A percentile compares a stretch with the other conserved stretches of the same genome.
Conservation (phyloP, 2,329 filamentous ascomycete species). For the Coniella lustricola region DNA sequence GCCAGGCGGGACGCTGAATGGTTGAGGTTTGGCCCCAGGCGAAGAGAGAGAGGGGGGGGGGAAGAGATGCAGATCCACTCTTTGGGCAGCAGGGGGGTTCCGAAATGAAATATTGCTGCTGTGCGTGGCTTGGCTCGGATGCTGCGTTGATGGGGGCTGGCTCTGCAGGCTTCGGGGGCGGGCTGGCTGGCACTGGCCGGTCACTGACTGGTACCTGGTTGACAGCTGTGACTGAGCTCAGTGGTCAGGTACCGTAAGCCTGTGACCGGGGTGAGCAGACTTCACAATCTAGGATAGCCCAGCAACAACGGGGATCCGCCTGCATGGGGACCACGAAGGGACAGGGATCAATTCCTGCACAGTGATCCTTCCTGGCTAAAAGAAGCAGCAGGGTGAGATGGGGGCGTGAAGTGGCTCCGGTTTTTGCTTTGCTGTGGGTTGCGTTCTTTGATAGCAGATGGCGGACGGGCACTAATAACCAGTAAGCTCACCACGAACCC, state of each 20-base stretch:
- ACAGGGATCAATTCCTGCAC: not conserved
- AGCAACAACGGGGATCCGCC: not conserved
- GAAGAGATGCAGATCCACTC: too few relatives aligned
- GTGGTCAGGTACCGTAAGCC: not conserved
- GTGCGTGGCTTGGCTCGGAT: conserved; percentile 10
- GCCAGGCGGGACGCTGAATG: conserved; percentile 7
- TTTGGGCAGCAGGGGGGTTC: conserved; percentile 2
- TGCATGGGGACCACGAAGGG: conserved; percentile 5
- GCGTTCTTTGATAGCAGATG: too few relatives aligned
- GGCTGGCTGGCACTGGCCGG: too few relatives aligned
- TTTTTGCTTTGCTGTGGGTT: not conserved
- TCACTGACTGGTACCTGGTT: conserved; percentile 3
- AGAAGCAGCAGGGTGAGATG: conserved; percentile 3
- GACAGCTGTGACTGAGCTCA: not conserved
- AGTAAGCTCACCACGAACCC: not conserved
- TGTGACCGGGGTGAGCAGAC: not conserved
- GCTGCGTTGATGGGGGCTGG: not conserved
- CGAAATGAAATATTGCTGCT: conserved; percentile 15
- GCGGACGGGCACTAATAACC: too few relatives aligned
- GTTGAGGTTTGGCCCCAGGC: not conserved
- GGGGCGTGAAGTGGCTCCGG: not conserved
- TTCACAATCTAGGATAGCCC: too few relatives aligned
- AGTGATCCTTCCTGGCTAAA: conserved; percentile 5
- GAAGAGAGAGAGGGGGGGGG: too few relatives aligned
- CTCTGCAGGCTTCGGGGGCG: not conserved